These are phyloP conservation scores for Coniella lustricola DNA, from an alignment of 2,329 filamentous ascomycete genomes.

Conservation along the genomic window DNA sequence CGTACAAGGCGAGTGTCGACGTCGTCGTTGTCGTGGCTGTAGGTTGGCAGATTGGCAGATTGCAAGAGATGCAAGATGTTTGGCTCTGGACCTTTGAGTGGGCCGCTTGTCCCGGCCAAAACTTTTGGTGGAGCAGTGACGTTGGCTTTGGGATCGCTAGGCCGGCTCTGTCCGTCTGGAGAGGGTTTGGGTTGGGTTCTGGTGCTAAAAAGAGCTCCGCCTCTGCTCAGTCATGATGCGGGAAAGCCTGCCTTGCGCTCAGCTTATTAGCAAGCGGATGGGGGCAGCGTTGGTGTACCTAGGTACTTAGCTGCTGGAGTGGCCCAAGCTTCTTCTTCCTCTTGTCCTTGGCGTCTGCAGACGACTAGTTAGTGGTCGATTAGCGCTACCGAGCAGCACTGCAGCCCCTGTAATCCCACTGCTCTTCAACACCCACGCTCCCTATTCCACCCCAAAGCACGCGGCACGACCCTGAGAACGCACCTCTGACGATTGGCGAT, in stretches of 20 bases:
- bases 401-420: too few species aligned
- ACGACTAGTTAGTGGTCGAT: too few species aligned
- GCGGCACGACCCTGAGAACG: too few species aligned
- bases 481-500: too few species aligned
- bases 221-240: background rate
- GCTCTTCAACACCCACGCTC: too few species aligned
- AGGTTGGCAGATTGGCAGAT: background rate
- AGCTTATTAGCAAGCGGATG: too few species aligned
- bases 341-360: too few species aligned
- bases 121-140: slow-evolving; percentile 15
- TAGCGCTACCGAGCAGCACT: too few species aligned
- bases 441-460: too few species aligned
- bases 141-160: slow-evolving; percentile 1
- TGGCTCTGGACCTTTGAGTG: background rate
- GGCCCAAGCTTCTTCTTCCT: background rate
- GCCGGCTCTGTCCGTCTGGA: background rate
- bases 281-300: too few species aligned
- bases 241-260: too few species aligned
- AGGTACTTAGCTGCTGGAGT: too few species aligned
- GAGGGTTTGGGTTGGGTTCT: background rate
- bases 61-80: background rate
- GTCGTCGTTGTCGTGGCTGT: slow-evolving; percentile 24
- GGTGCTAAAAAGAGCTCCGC: background rate
- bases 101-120: background rate
- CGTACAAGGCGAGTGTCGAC: slow-evolving; percentile 7